These are phyloP conservation scores for Phytophthora pseudosyringae DNA, from an alignment of 352 stramenopile genomes.

Conservation along the genomic window DNA sequence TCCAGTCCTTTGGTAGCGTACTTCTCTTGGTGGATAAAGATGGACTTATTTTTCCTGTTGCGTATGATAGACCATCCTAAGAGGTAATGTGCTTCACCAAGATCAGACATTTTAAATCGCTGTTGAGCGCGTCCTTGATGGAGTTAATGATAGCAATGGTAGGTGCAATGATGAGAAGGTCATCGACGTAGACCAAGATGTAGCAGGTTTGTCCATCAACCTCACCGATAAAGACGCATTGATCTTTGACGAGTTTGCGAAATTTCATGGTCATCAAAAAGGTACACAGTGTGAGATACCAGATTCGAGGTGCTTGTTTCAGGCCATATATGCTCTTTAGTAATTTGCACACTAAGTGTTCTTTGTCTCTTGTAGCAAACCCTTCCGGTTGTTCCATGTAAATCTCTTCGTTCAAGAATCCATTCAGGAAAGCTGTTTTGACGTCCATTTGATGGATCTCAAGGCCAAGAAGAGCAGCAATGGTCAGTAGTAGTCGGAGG, in stretches of 20 bases:
- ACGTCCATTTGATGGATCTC: neutral
- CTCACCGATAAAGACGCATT: no score
- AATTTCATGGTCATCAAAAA: no score
- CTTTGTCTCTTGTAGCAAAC: neutral
- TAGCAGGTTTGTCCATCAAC: neutral
- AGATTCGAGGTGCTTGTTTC: constrained; percentile 4
- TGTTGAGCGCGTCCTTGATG: no score
- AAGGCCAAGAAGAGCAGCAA: neutral
- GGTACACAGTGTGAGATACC: no score
- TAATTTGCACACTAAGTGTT: constrained; percentile 4
- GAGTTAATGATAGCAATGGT: no score
- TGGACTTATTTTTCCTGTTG: no score
- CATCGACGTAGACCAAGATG: neutral
- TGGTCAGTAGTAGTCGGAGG: neutral
- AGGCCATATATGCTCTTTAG: constrained; percentile 1
- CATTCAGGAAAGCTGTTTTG: neutral
- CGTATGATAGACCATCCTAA: no score
- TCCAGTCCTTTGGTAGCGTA: no score
- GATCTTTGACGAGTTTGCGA: no score
- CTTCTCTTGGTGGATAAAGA: no score
- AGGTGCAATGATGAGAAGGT: neutral
- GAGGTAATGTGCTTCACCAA: no score
- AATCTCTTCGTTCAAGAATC: neutral
- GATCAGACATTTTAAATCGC: no score
- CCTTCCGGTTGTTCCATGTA: constrained; percentile 1